Conservation (phyloP, 345 rosid genomes). For the Chamaenerion angustifolium region DNA sequence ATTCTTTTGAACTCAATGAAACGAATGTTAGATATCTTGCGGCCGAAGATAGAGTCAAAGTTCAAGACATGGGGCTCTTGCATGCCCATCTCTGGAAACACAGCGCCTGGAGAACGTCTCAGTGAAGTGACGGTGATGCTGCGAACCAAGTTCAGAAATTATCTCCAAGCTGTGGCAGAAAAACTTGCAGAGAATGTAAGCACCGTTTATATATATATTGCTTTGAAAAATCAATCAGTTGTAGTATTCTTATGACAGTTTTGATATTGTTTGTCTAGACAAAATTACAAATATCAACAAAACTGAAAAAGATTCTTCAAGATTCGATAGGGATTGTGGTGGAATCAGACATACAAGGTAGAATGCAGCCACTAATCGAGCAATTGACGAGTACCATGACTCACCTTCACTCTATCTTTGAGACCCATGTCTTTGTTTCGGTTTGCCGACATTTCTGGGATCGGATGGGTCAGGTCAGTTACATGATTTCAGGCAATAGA, state of each 20-base stretch:
- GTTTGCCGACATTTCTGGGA: slow-evolving; percentile 93
- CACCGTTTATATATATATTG: neutral
- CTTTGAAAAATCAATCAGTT: neutral
- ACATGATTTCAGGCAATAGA: neutral
- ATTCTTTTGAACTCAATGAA: slow-evolving; percentile 83
- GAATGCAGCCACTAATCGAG: slow-evolving; percentile 75
- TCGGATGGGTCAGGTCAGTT: slow-evolving; percentile 77
- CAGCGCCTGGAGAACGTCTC: slow-evolving; percentile 80
- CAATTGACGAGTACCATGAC: slow-evolving; percentile 61
- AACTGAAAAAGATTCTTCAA: slow-evolving; percentile 86
- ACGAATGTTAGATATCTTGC: slow-evolving; percentile 80
- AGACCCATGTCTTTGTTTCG: slow-evolving; percentile 64
- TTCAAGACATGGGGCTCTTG: slow-evolving; percentile 95
- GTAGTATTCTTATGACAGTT: neutral
- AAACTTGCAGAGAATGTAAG: slow-evolving; percentile 89
- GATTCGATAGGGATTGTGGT: slow-evolving; percentile 76
- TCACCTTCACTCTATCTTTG: slow-evolving; percentile 65
- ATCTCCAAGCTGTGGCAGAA: slow-evolving; percentile 84
- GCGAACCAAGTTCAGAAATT: slow-evolving; percentile 77
- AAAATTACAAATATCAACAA: slow-evolving; percentile 60
- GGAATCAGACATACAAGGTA: slow-evolving; percentile 59
- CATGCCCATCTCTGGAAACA: slow-evolving; percentile 67
- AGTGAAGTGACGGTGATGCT: slow-evolving; percentile 94
- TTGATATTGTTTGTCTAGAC: slow-evolving; percentile 26
- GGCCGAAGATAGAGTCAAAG: slow-evolving; percentile 68